Evolutionary conservation across 306 rosid species (phyloP).

Genomic region (Leucaena leucocephala): DNA sequence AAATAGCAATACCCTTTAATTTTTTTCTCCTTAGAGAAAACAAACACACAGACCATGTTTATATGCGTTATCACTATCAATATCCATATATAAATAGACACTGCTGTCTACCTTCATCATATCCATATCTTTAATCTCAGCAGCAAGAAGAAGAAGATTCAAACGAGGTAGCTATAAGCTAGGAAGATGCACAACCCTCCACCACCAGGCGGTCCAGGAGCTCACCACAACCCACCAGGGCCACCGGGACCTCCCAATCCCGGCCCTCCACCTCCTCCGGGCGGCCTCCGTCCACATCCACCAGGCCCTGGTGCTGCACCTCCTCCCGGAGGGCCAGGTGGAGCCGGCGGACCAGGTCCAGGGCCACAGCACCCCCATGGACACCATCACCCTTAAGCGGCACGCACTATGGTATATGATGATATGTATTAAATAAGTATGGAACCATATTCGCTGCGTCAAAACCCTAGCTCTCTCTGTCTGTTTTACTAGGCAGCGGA

Average conservation of each 20-base stretch:
- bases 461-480: not conserved
- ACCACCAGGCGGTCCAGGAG: slow-evolving; percentile 48
- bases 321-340: slow-evolving; percentile 6
- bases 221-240: slow-evolving; percentile 42
- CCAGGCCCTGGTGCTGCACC: not conserved
- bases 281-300: slow-evolving; percentile 34
- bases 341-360: not conserved
- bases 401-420: not conserved
- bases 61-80: not conserved
- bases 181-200: slow-evolving; percentile 52
- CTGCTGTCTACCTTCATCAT: not conserved
- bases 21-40: not conserved
- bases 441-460: no score
- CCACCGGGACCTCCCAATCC: slow-evolving; percentile 40
- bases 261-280: slow-evolving; percentile 45
- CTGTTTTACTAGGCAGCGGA: not conserved
- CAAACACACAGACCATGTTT: not conserved
- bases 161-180: not conserved
- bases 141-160: not conserved
- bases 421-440: not conserved
- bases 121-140: not conserved
- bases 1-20: not conserved
- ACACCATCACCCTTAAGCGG: not conserved
- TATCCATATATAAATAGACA: not conserved
- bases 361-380: not conserved